A percentile compares a stretch with the other conserved stretches of the same genome.
Evolutionary conservation across 1,284 basidiomycete species (phyloP).

Genomic region (Chiua sp.): DNA sequence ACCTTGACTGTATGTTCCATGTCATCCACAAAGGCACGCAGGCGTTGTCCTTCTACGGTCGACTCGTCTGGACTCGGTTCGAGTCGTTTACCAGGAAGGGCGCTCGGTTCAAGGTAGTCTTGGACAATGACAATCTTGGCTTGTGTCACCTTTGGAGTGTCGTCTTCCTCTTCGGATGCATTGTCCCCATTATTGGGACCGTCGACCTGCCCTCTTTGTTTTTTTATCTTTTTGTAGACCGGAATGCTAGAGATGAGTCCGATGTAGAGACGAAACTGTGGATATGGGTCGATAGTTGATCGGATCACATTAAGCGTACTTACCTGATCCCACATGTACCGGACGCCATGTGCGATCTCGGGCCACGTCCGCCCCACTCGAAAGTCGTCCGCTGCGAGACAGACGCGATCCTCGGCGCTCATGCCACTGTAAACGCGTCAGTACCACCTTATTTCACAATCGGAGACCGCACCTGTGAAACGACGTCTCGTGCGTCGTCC

Average conservation of each 20-base stretch:
- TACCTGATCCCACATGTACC: conserved; percentile 54
- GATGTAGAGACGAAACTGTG: conserved; percentile 34
- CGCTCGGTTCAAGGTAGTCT: conserved; percentile 39
- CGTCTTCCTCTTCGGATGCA: conserved; percentile 33
- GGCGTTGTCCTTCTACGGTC: conserved; percentile 23
- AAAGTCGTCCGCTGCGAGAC: conserved; percentile 51
- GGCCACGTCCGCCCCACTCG: conserved; percentile 47
- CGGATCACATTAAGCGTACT: not conserved
- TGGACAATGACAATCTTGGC: conserved; percentile 28
- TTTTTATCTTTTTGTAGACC: conserved; percentile 29
- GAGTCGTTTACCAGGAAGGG: conserved; percentile 36
- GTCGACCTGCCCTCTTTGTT: conserved; percentile 21
- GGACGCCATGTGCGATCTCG: conserved; percentile 38
- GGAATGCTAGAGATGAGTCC: conserved; percentile 32
- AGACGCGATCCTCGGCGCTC: conserved; percentile 45
- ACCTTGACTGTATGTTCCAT: conserved; percentile 51
- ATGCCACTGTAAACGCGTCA: conserved; percentile 30
- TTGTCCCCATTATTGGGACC: conserved; percentile 27
- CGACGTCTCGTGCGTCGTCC: conserved; percentile 27
- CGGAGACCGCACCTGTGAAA: conserved; percentile 40
- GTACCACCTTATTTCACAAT: too few species aligned
- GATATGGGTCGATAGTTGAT: not conserved
- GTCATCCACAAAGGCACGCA: conserved; percentile 49
- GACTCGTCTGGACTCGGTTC: conserved; percentile 25
- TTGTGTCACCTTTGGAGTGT: conserved; percentile 26